Evolutionary conservation across 108 stramenopile genomes (phyloP), one percentile per base, ranked within the genome.

Genomic region (Pseudonitzschia multiseries): DNA sequence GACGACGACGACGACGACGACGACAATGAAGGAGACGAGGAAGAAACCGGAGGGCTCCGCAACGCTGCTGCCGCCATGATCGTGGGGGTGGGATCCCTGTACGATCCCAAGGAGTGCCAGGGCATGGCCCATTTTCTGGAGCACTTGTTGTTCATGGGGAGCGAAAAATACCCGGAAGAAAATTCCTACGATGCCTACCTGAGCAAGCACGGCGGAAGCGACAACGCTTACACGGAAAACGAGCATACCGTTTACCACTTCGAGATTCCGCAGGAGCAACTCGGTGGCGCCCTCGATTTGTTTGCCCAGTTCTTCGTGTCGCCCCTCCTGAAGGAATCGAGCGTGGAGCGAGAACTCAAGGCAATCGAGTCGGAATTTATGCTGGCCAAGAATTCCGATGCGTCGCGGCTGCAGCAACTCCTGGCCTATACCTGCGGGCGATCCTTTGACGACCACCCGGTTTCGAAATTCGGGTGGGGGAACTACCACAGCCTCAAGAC

Each of bases 361-460:
- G 94, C 97, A n/a, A 95, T 99, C 41, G 98, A 99, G 87, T 90
- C 95, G 51, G 94, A 98, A 65, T 98, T 97, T 83, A 85, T 94
- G 62, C 83, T 96, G 63, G 86, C 81, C 76, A 89, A 87, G 57
- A 87, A 86, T 56, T 84, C 77, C 61, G 97, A 98, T 78, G 72
- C 78, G 18, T 81, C 71, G 54, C 72, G 97, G n/a, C 26, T 87
- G 62, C 76, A 82, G 56, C 92, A 95, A 66, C 65, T 97, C 3
- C 74, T 89, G 84, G 72, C 82, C 48, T 83, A 84, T 61, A 92
- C 92, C 4, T 86, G 80, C 69, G 86, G 89, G 24, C 80, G 76
- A 57, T 51, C 76, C 54, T 53, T 71, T 53, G 21, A 59, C 14
- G 75, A 88, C 24, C 88, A 87, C 69, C 86, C 90, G 17, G 86